phyloP scores from a whole-genome alignment of 192 early-diverging fungal species.

The Umbelopsis ramanniana region DNA sequence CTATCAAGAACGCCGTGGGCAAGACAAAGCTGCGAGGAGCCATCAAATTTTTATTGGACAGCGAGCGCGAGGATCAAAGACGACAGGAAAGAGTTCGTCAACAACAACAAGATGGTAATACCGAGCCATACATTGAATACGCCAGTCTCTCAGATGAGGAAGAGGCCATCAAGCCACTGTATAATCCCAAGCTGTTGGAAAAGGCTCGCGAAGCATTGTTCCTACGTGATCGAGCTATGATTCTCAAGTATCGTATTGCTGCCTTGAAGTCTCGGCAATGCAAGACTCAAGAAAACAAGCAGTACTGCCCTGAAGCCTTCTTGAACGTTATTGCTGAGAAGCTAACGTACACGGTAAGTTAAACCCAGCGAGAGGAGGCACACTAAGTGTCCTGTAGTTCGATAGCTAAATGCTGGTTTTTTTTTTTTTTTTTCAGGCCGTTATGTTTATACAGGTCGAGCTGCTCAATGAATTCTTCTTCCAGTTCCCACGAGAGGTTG shows the following conservation, averaged over 20 bases:
- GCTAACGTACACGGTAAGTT: constrained; percentile 76
- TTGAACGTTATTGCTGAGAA: constrained; percentile 93
- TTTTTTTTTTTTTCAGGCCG: too few relatives aligned
- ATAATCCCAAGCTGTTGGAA: constrained; percentile 73
- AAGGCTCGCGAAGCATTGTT: constrained; percentile 81
- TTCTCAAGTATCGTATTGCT: constrained; percentile 80
- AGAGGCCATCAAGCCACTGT: constrained; percentile 64
- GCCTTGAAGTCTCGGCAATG: constrained; percentile 86
- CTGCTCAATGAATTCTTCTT: constrained; percentile 98
- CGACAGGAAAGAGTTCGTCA: constrained; percentile 29
- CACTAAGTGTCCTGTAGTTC: too few relatives aligned
- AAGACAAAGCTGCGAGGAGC: constrained; percentile 83
- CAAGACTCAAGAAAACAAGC: constrained; percentile 77
- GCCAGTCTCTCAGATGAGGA: constrained; percentile 48
- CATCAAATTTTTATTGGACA: constrained; percentile 75
- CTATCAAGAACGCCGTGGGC: constrained; percentile 77
- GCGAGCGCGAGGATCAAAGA: constrained; percentile 65
- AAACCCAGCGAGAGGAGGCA: background rate
- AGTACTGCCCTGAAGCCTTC: constrained; percentile 95
- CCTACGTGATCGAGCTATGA: constrained; percentile 75
- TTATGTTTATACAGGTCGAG: constrained; percentile 98
- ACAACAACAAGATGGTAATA: constrained; percentile 29
- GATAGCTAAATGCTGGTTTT: too few relatives aligned
- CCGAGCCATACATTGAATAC: constrained; percentile 30
- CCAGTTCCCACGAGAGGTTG: constrained; percentile 95